Percentiles rank a stretch among this genome's conserved stretches.
Evolutionary conservation across 1,139 yeast genomes (phyloP).

Genomic region (Suhomyces bokatorum): DNA sequence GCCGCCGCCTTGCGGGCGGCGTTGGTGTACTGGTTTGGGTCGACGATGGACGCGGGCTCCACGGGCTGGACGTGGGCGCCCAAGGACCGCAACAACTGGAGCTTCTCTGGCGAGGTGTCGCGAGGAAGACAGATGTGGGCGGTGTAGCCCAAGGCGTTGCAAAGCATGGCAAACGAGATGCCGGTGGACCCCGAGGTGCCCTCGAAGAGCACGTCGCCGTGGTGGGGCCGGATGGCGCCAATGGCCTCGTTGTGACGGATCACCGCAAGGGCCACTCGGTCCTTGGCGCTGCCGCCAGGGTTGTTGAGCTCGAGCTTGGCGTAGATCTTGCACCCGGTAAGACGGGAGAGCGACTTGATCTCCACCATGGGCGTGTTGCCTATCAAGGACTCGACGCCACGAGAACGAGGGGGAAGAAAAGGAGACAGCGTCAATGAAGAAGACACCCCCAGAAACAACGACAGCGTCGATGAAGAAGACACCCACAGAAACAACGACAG

Average conservation of each 20-base stretch:
- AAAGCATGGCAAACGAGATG: slow-evolving; percentile 84
- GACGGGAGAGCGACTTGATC: slow-evolving; percentile 67
- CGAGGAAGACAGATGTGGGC: slow-evolving; percentile 95
- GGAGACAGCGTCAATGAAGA: no score
- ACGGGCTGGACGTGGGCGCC: slow-evolving; percentile 91
- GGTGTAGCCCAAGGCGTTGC: slow-evolving; percentile 82
- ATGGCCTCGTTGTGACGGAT: slow-evolving; percentile 63
- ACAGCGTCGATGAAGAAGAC: no score
- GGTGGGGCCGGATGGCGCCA: slow-evolving; percentile 59
- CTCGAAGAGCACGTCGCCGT: slow-evolving; percentile 72
- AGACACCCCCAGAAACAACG: no score
- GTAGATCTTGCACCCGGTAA: slow-evolving; percentile 79
- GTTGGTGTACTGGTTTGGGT: slow-evolving; percentile 89
- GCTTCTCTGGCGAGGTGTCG: slow-evolving; percentile 85
- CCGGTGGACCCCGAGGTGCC: slow-evolving; percentile 98
- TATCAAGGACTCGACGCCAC: slow-evolving; percentile 57
- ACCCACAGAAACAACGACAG: no score
- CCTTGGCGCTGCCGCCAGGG: slow-evolving; percentile 97
- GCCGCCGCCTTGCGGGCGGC: slow-evolving; percentile 72
- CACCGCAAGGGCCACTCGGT: slow-evolving; percentile 87
- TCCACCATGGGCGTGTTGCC: slow-evolving; percentile 91
- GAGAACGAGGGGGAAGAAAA: slow-evolving; percentile 29
- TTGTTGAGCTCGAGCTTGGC: slow-evolving; percentile 85
- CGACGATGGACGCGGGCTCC: slow-evolving; percentile 93
- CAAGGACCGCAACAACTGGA: slow-evolving; percentile 64